Evolutionary conservation across 2,329 filamentous ascomycete species (phyloP).

Genomic region (Plenodomus biglobosus): DNA sequence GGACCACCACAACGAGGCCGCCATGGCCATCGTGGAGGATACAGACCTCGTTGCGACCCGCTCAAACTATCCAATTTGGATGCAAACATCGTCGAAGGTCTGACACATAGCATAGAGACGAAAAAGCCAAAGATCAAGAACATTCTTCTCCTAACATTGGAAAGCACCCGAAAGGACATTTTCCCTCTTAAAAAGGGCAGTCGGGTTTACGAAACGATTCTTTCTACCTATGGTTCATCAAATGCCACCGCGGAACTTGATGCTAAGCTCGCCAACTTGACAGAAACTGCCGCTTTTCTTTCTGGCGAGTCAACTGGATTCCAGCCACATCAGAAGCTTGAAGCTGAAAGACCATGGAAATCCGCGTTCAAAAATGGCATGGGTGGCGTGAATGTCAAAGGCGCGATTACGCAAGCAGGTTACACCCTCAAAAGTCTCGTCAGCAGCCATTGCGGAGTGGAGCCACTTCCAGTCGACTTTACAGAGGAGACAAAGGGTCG

Average conservation of each 20-base stretch:
- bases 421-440: constrained; percentile 20
- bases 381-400: constrained; percentile 17
- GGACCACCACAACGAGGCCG: neutral
- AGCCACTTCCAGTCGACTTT: constrained; percentile 19
- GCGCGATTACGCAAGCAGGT: constrained; percentile 19
- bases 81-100: constrained; percentile 3
- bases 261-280: constrained; percentile 10
- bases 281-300: constrained; percentile 11
- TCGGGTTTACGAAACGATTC: constrained; percentile 14
- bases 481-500: constrained; percentile 15
- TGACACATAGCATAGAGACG: constrained; percentile 3
- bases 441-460: constrained; percentile 20
- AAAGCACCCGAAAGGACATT: constrained; percentile 21
- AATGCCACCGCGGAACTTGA: constrained; percentile 12
- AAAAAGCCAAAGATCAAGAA: constrained; percentile 16
- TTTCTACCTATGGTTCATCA: constrained; percentile 8
- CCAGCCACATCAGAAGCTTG: neutral
- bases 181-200: constrained; percentile 16
- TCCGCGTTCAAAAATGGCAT: constrained; percentile 14
- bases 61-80: constrained; percentile 18
- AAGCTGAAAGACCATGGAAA: constrained; percentile 5
- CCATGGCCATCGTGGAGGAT: constrained; percentile 6
- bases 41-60: constrained; percentile 10
- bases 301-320: constrained; percentile 14
- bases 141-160: constrained; percentile 16